These are phyloP conservation scores for Solanum boliviense DNA, from an alignment of 257 asterid genomes.

Conservation along the genomic window DNA sequence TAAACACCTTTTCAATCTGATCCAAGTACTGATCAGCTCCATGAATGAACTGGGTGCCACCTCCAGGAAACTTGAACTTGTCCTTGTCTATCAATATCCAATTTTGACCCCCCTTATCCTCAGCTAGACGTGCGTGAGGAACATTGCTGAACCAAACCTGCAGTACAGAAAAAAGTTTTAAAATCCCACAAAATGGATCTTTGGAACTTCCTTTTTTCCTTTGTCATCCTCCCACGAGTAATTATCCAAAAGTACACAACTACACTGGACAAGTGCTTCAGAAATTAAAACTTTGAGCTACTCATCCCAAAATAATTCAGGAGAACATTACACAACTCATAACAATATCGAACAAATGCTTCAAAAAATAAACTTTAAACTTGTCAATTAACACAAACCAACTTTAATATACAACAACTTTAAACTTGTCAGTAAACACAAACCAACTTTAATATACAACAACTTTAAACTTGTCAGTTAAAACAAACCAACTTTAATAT, in stretches of 20 bases:
- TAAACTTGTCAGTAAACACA: neutral
- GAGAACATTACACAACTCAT: neutral
- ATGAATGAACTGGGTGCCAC: constrained; percentile 92
- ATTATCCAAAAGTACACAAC: neutral
- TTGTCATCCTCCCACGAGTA: neutral
- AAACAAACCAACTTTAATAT: neutral
- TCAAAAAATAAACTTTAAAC: neutral
- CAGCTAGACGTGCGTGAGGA: constrained; percentile 86
- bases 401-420: neutral
- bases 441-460: neutral
- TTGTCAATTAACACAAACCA: neutral
- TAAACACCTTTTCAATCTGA: constrained; percentile 71
- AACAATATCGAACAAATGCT: neutral
- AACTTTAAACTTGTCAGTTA: neutral
- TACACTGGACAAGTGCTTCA: neutral
- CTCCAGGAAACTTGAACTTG: constrained; percentile 96
- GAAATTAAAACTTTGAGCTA: neutral
- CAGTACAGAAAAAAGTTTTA: neutral
- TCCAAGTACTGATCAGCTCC: constrained; percentile 93
- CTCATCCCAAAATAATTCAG: neutral
- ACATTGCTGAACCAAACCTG: constrained; percentile 98
- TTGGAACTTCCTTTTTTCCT: neutral
- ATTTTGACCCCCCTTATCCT: constrained; percentile 94
- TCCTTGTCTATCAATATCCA: constrained; percentile 74
- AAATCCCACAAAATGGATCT: neutral